Evolutionary conservation across 345 rosid genomes (phyloP), one percentile per base, ranked within the genome.

Genomic region (Corchorus capsularis): DNA sequence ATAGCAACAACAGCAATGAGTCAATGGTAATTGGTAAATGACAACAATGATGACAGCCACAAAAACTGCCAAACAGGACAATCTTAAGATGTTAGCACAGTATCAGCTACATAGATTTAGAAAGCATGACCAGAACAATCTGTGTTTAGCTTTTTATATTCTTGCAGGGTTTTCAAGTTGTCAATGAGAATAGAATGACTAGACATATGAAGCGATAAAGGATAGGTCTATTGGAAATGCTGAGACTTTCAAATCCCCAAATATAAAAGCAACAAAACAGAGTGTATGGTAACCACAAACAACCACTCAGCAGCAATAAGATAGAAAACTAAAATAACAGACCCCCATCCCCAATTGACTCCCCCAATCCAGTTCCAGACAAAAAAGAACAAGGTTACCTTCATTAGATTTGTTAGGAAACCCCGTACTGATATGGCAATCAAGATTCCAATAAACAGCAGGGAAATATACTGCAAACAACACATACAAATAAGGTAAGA

Each of bases 361-460:
- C 39, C 62, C 7, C 32, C 0, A 17, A 35, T 4, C 39, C 54
- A 19, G n/a, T 17, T 4, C 39, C 54, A 19, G n/a, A 10, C 69
- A n/a, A 66, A 53, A 55, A 5, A 39, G 45, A 15, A 61, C 59
- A 74, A 70, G 60, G 64, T 85, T 80, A 92, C 96, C 99, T 96
- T 93, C 98, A 96, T 93, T 61, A 96, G 76, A 75, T 93, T 95
- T 72, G 96, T 83, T 79, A 95, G 85, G 87, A 95, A 95, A 63
- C 98, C 97, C 37, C 97, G 93, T 37, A 96, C 99, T 47, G 99
- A 93, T 73, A 96, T 88, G 64, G 91, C 90, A 14, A 96, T 86
- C 92, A 93, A 80, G 87, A 96, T 87, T 75, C 99, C 99, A 34
- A 96, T 96, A 86, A 93, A 96, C 69, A 96, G 55, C 78, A 93